These are phyloP conservation scores for Voacanga thouarsii DNA, from an alignment of 257 asterid genomes.

Conservation along the genomic window DNA sequence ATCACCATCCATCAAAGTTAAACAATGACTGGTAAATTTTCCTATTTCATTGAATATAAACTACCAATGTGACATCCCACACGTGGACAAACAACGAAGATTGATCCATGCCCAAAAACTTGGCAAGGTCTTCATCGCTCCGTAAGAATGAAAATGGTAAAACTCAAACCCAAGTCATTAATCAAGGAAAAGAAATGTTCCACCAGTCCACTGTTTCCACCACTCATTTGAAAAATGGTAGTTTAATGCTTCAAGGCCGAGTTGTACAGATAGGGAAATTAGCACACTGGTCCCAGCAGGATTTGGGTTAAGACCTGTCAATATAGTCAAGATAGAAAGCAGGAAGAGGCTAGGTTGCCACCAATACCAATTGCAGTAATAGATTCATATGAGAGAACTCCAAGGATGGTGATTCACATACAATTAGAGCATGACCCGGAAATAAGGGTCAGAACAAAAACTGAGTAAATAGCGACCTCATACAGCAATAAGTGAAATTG, in stretches of 20 bases:
- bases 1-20: no score
- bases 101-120: no score
- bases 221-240: not conserved
- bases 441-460: not conserved
- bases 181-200: no score
- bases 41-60: no score
- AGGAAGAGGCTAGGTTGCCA: not conserved
- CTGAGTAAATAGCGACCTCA: no score
- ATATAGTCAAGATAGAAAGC: no score
- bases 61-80: no score
- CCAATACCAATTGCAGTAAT: not conserved
- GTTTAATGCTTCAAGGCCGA: not conserved
- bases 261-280: not conserved
- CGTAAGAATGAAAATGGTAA: no score
- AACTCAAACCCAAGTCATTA: no score
- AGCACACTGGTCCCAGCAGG: not conserved
- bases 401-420: not conserved
- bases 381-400: not conserved
- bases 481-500: not conserved
- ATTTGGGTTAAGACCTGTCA: not conserved
- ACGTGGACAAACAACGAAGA: no score
- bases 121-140: no score
- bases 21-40: no score
- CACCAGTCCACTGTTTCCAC: not conserved
- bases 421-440: not conserved